Evolutionary conservation across 345 rosid genomes (phyloP).

Genomic region (Acer saccharum): DNA sequence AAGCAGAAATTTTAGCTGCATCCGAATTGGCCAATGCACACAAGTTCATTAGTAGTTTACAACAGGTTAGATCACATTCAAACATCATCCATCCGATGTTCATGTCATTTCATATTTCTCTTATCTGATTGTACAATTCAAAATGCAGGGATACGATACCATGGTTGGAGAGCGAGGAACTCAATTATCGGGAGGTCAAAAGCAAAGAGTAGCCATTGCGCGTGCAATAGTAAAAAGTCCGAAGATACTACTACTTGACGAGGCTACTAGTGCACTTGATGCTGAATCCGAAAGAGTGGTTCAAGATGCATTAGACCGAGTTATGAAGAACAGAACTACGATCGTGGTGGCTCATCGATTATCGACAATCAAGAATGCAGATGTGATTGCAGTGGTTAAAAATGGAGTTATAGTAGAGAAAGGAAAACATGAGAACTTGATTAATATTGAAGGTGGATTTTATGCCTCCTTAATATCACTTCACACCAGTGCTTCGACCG

Average conservation of each 20-base stretch:
- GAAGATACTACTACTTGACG: slow-evolving; percentile 50
- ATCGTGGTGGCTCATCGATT: slow-evolving; percentile 59
- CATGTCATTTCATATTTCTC: neutral
- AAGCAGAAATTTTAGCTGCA: slow-evolving; percentile 70
- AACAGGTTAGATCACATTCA: slow-evolving; percentile 44
- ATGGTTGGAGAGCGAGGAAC: slow-evolving; percentile 58
- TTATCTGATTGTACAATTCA: neutral
- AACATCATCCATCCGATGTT: neutral
- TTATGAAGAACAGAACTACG: slow-evolving; percentile 50
- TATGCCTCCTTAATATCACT: slow-evolving; percentile 53
- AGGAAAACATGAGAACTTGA: slow-evolving; percentile 55
- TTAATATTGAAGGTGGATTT: slow-evolving; percentile 39
- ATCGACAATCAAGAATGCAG: slow-evolving; percentile 63
- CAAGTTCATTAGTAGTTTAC: slow-evolving; percentile 74
- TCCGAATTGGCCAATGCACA: slow-evolving; percentile 79
- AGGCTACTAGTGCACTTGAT: slow-evolving; percentile 65
- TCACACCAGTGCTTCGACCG: slow-evolving; percentile 37
- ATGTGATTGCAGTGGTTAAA: slow-evolving; percentile 56
- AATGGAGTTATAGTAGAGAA: slow-evolving; percentile 58
- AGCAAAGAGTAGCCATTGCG: slow-evolving; percentile 62
- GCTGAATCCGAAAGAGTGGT: slow-evolving; percentile 58
- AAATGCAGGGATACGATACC: slow-evolving; percentile 59
- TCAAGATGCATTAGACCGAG: slow-evolving; percentile 54
- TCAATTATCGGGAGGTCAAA: slow-evolving; percentile 61
- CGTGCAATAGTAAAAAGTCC: slow-evolving; percentile 62